phyloP scores from a whole-genome alignment of 164 flowering plant species.

The Chimonanthus praecox region DNA sequence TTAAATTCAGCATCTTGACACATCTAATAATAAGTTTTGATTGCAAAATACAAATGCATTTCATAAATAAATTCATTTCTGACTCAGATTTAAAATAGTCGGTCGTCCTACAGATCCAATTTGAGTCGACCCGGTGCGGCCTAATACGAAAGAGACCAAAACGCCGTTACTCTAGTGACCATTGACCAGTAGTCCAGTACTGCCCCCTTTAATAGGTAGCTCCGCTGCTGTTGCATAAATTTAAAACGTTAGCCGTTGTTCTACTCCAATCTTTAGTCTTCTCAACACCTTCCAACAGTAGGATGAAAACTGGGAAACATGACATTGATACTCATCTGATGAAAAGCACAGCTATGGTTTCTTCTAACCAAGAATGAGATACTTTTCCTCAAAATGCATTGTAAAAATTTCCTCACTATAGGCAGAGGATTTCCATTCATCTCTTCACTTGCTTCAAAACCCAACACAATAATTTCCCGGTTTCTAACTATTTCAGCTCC shows the following conservation, averaged over 20 bases:
- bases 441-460: neutral
- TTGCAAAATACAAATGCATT: too few species aligned
- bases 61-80: too few species aligned
- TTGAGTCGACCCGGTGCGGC: too few species aligned
- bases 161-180: neutral
- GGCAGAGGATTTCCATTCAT: neutral
- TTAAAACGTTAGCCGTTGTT: too few species aligned
- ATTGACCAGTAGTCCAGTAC: neutral
- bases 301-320: neutral
- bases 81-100: too few species aligned
- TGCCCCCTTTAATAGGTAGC: neutral
- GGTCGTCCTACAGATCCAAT: too few species aligned
- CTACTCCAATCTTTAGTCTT: too few species aligned
- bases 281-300: too few species aligned
- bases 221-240: too few species aligned
- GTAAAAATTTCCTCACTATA: conserved; percentile 7
- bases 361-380: neutral
- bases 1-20: too few species aligned
- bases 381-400: neutral
- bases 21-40: too few species aligned
- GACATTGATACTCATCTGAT: neutral
- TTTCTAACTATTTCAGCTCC: conserved; percentile 4
- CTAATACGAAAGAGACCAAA: neutral
- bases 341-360: neutral
- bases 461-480: neutral